Evolutionary conservation across 352 stramenopile species (phyloP).

Genomic region (Phytopythium chamaehyphon): DNA sequence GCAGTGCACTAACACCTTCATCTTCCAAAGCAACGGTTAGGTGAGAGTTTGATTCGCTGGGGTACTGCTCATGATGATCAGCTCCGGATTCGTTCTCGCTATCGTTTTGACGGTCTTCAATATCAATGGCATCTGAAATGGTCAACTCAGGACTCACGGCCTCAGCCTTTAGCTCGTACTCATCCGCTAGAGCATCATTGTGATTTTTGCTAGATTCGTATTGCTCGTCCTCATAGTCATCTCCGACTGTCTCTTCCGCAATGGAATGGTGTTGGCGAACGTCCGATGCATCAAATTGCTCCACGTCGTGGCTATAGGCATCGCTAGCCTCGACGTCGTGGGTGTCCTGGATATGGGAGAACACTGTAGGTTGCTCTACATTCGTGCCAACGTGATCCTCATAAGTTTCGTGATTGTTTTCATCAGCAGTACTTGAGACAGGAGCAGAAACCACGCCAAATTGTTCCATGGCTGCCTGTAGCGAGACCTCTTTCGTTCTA

Average conservation of each 20-base stretch:
- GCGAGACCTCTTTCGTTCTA: conserved; percentile 13
- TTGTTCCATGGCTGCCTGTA: conserved; percentile 21
- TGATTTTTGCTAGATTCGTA: background rate
- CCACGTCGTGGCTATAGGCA: background rate
- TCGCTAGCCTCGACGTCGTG: background rate
- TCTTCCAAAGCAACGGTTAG: no score
- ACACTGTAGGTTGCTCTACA: no score
- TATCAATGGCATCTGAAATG: no score
- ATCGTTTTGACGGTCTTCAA: background rate
- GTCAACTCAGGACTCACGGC: no score
- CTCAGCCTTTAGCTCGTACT: no score
- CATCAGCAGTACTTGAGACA: conserved; percentile 1
- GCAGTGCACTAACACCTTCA: no score
- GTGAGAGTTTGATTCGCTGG: no score
- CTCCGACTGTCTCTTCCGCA: background rate
- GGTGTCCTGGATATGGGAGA: background rate
- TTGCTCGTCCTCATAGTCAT: background rate
- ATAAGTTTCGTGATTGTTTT: background rate
- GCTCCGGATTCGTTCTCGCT: background rate
- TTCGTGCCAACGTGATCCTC: background rate
- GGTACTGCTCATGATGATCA: no score
- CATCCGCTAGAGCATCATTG: background rate
- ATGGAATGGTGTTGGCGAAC: no score
- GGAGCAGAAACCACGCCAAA: conserved; percentile 10
- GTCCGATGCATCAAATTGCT: no score